Conservation (phyloP, 805 yeast species). For the Saccharomycopsis guyanensis region DNA sequence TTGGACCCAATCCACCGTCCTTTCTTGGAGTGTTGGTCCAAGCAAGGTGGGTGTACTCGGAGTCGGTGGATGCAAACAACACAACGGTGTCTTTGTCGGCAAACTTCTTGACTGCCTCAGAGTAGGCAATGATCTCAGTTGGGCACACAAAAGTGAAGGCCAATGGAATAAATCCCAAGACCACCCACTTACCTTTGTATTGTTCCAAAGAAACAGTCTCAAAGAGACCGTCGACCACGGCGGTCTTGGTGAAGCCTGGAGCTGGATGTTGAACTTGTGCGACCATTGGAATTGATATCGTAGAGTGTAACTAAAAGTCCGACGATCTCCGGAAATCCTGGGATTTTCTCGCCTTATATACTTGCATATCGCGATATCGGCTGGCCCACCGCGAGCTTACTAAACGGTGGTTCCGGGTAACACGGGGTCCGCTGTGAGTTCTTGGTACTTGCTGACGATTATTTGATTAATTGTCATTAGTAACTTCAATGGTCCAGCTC, state of each 20-base stretch:
- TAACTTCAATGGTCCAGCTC: no score
- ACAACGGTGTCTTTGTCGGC: constrained; percentile 80
- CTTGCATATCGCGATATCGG: background rate
- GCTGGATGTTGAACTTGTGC: constrained; percentile 93
- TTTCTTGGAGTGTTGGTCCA: constrained; percentile 97
- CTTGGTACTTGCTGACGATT: no score
- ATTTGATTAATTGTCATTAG: no score
- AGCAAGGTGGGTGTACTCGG: constrained; percentile 94
- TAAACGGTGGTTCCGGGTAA: background rate
- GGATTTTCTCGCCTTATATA: background rate
- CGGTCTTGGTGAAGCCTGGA: constrained; percentile 92
- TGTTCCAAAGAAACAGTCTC: constrained; percentile 93
- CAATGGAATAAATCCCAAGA: constrained; percentile 94
- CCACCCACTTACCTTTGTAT: constrained; percentile 97
- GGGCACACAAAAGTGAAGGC: constrained; percentile 99
- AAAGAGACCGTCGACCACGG: constrained; percentile 93
- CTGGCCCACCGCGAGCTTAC: background rate
- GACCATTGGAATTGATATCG: constrained; percentile 48
- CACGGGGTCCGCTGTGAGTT: no score
- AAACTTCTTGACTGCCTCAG: constrained; percentile 89
- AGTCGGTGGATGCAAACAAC: constrained; percentile 95
- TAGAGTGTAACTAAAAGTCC: background rate
- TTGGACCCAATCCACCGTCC: constrained; percentile 97
- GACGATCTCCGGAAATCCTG: background rate
- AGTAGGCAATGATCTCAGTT: constrained; percentile 97